phyloP scores from a whole-genome alignment of 1,284 basidiomycete genomes.

The Cryptococcus sp. region DNA sequence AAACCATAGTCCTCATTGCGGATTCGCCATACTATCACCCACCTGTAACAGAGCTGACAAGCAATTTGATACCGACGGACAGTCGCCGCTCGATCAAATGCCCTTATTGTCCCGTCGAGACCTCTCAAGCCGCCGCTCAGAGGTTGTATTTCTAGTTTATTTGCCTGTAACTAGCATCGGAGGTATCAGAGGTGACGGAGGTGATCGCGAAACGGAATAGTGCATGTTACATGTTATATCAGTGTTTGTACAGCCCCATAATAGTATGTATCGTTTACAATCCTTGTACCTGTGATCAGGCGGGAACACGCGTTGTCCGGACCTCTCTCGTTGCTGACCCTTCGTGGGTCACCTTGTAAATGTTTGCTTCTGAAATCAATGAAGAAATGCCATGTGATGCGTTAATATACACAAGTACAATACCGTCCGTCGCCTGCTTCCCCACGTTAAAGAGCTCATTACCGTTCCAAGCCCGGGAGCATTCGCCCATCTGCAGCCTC shows the following conservation, averaged over 20 bases:
- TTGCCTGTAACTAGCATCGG: too few species aligned
- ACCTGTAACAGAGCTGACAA: background rate
- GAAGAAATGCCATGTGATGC: constrained; percentile 7
- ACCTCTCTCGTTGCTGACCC: too few species aligned
- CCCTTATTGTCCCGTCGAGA: constrained; percentile 53
- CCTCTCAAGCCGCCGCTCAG: constrained; percentile 39
- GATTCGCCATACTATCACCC: background rate
- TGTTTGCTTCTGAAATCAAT: background rate
- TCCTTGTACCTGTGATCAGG: too few species aligned
- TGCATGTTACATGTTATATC: too few species aligned
- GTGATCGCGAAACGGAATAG: too few species aligned
- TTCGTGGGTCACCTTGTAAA: too few species aligned
- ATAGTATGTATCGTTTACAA: background rate
- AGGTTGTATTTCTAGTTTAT: constrained; percentile 46
- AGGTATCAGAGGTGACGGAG: too few species aligned
- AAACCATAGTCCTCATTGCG: background rate
- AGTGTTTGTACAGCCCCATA: background rate
- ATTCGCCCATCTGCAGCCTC: background rate
- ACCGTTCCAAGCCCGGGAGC: too few species aligned
- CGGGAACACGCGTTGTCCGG: too few species aligned
- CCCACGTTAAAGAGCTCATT: background rate
- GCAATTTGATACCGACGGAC: background rate
- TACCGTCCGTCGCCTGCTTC: background rate
- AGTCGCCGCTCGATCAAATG: constrained; percentile 51
- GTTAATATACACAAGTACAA: constrained; percentile 14